Evolutionary conservation across 345 rosid species (phyloP).

Genomic region (Diplotaxis tenuifolia): DNA sequence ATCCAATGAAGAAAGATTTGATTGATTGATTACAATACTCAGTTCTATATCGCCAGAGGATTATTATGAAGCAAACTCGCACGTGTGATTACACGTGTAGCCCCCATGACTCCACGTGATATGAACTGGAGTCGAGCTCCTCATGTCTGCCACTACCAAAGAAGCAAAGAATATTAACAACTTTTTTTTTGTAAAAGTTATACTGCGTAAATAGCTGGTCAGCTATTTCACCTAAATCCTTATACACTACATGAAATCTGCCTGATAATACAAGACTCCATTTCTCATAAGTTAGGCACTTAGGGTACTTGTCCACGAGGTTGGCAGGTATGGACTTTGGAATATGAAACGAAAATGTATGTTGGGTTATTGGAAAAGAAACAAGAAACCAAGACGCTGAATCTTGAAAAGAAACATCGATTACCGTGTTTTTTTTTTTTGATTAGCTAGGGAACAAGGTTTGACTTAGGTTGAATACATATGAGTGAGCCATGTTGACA

Average conservation of each 20-base stretch:
- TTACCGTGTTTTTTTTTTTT: constrained; percentile 1
- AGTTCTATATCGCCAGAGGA: neutral
- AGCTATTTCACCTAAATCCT: neutral
- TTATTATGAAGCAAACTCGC: constrained; percentile 22
- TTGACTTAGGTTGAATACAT: constrained; percentile 29
- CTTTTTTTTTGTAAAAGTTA: neutral
- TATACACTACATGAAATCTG: neutral
- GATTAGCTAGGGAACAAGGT: constrained; percentile 30
- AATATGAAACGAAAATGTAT: neutral
- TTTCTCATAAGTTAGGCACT: too few relatives aligned
- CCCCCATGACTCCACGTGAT: constrained; percentile 30
- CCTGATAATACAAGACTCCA: too few relatives aligned
- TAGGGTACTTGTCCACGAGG: neutral
- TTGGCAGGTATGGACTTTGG: constrained; percentile 15
- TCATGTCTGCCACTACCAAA: constrained; percentile 36
- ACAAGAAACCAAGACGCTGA: neutral
- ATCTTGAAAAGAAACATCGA: neutral
- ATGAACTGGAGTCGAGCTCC: constrained; percentile 31
- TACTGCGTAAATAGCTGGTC: neutral
- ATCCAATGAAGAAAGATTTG: constrained; percentile 31
- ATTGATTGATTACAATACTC: neutral
- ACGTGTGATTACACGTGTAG: constrained; percentile 27
- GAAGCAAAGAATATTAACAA: neutral
- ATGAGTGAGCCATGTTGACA: too few relatives aligned
- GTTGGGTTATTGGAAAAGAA: neutral